Base-by-base conservation (phyloP, 306 rosid species). In the Ormosia semicastrata region DNA sequence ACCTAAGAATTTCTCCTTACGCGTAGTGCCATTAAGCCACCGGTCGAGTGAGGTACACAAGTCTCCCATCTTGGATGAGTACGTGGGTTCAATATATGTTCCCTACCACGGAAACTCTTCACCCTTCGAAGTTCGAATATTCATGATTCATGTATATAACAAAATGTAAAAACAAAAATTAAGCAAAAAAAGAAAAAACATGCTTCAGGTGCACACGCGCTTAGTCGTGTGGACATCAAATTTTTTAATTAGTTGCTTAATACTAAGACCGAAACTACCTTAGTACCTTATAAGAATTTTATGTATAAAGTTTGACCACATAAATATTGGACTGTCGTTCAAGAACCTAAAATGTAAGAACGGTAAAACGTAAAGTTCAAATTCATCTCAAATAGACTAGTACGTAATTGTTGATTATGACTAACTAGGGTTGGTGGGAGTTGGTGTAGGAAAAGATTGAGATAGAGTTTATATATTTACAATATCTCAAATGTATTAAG, bases 221-320 rank as follows among this genome's bases (percentile, higher is more conserved):
- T 24, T 17, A 6, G 54, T 53, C 76, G 44, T 9, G 75, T 41
- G 80, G 62, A 7, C 40, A 18, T 1, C 32, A 14, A n/a, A 7
- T 57, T 13, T 17, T 56, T 18, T 17, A 15, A 15, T 56, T 6
- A 56, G 17, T 56, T 6, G 33, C 9, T 14, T 52, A 14, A 14
- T 52, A n/a, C 15, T 52, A 14, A 4, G 4, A 4, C 24, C 57
- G 5, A 14, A 2, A 52, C 52, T 52, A 1, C 57, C 8, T 4
- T 4, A 1, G 24, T 24, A 1, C 24, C 24, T 24, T 24, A 2
- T 7, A 3, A 9, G 4, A 58, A 30, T 29, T 5, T 58, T 8
- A 8, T 29, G n/a, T 3, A 58, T 24, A 24, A 66, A 40, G 34
- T 3, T 40, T 72, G 85, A 85, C 71, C 80, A n/a, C 14, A 29